Conservation (phyloP, 2,329 filamentous ascomycete genomes). For the Chlorencoelia australis region DNA sequence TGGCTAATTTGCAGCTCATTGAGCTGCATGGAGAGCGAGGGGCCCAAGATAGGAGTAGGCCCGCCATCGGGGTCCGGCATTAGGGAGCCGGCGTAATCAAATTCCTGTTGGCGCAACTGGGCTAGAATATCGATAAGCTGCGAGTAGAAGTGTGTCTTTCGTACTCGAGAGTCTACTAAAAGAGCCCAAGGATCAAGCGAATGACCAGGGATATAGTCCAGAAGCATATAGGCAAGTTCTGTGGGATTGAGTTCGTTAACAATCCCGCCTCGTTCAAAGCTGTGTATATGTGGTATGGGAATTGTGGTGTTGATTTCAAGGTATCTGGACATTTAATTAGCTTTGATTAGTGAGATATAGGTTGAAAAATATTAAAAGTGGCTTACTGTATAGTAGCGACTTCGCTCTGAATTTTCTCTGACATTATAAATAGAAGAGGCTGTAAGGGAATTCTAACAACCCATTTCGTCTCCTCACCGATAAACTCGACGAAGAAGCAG, state of each 20-base stretch:
- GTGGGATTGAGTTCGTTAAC: conserved; percentile 7
- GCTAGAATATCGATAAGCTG: conserved; percentile 8
- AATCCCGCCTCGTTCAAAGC: conserved; percentile 2
- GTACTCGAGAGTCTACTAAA: conserved; percentile 1
- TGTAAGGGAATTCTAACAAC: conserved; percentile 4
- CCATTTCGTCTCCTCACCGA: conserved; percentile 1
- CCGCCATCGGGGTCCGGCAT: conserved; percentile 7
- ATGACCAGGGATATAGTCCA: conserved; percentile 5
- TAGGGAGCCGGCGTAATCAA: conserved; percentile 5
- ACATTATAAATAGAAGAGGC: conserved; percentile 1
- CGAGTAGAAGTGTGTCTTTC: conserved; percentile 7
- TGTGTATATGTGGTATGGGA: conserved; percentile 3
- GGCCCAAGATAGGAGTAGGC: conserved; percentile 7
- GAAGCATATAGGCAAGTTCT: conserved; percentile 7
- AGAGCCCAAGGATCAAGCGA: conserved; percentile 7
- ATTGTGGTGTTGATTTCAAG: conserved; percentile 4
- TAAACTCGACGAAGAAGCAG: conserved; percentile 6
- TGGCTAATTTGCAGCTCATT: conserved; percentile 6
- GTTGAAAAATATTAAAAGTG: neutral
- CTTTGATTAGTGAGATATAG: neutral
- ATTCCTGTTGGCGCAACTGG: conserved; percentile 9
- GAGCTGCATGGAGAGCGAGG: conserved; percentile 6
- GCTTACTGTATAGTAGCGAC: no score
- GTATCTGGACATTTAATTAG: conserved; percentile 2
- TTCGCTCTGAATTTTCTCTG: conserved; percentile 6